These are phyloP conservation scores for Aspergillus sp. DNA, from an alignment of 2,329 filamentous ascomycete species.

Conservation along the genomic window DNA sequence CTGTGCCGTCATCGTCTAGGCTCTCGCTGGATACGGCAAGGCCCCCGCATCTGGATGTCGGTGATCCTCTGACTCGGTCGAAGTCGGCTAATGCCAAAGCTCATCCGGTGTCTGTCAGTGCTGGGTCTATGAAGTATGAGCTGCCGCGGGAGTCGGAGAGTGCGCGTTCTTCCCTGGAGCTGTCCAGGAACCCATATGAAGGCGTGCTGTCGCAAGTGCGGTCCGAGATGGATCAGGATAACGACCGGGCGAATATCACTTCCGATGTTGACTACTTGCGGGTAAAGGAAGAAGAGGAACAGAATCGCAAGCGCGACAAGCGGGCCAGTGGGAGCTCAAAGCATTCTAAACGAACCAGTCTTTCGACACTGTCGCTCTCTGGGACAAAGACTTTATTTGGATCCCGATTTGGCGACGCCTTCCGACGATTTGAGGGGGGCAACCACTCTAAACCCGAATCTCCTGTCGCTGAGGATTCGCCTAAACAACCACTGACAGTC, in stretches of 20 bases:
- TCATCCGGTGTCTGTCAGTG: slow-evolving; percentile 72
- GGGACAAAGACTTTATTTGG: slow-evolving; percentile 75
- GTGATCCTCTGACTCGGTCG: slow-evolving; percentile 49
- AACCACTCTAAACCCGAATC: slow-evolving; percentile 27
- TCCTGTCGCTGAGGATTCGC: slow-evolving; percentile 37
- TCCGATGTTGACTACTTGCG: slow-evolving; percentile 79
- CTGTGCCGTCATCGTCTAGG: slow-evolving; percentile 50
- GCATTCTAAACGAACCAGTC: slow-evolving; percentile 59
- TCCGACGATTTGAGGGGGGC: slow-evolving; percentile 75
- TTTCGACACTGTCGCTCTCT: slow-evolving; percentile 59
- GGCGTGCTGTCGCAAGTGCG: slow-evolving; percentile 28
- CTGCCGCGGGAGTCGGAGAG: slow-evolving; percentile 70
- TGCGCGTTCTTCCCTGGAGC: slow-evolving; percentile 35
- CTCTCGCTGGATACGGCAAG: slow-evolving; percentile 65
- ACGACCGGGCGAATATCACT: slow-evolving; percentile 51
- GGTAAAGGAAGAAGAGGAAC: slow-evolving; percentile 60
- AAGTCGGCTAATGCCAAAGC: slow-evolving; percentile 59
- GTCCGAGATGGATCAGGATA: slow-evolving; percentile 26
- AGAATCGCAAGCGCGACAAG: slow-evolving; percentile 48
- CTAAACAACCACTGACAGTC: slow-evolving; percentile 55
- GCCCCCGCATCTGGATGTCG: slow-evolving; percentile 54
- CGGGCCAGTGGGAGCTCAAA: slow-evolving; percentile 51
- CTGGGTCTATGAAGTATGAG: slow-evolving; percentile 67
- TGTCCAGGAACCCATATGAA: slow-evolving; percentile 27
- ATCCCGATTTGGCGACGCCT: slow-evolving; percentile 86